Conservation (phyloP, 345 rosid genomes). For the Lagerstroemia speciosa region DNA sequence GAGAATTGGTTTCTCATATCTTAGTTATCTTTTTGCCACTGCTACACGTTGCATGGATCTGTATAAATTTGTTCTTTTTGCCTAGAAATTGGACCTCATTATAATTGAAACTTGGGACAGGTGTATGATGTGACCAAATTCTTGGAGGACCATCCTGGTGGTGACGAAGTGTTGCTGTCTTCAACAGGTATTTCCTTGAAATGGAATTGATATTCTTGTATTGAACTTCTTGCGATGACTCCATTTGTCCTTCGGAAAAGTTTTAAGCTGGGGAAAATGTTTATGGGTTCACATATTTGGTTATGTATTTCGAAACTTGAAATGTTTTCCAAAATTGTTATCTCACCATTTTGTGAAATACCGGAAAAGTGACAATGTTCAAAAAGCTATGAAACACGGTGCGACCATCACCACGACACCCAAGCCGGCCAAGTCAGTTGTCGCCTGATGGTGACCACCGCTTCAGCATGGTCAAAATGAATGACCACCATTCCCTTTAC, state of each 20-base stretch:
- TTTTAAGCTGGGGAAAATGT: too few species aligned
- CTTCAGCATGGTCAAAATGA: not conserved
- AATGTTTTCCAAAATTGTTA: too few species aligned
- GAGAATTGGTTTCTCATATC: not conserved
- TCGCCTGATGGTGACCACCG: not conserved
- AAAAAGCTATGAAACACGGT: too few species aligned
- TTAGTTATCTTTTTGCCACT: too few species aligned
- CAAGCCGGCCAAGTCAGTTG: too few species aligned
- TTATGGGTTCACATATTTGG: too few species aligned
- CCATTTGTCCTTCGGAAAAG: too few species aligned
- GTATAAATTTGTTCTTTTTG: not conserved
- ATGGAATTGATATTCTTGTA: not conserved
- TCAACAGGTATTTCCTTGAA: constrained; percentile 40
- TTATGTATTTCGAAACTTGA: too few species aligned
- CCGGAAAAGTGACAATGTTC: too few species aligned
- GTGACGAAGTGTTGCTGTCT: constrained; percentile 60
- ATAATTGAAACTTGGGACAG: constrained; percentile 20
- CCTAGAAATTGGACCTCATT: not conserved
- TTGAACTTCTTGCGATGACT: not conserved
- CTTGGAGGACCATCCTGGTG: constrained; percentile 80
- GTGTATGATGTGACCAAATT: constrained; percentile 68
- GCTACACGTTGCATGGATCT: not conserved
- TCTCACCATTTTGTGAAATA: too few species aligned
- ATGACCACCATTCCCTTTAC: too few species aligned
- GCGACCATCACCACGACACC: too few species aligned